These are phyloP conservation scores for Lathyrus tuberosus DNA, from an alignment of 306 rosid genomes.

Conservation along the genomic window DNA sequence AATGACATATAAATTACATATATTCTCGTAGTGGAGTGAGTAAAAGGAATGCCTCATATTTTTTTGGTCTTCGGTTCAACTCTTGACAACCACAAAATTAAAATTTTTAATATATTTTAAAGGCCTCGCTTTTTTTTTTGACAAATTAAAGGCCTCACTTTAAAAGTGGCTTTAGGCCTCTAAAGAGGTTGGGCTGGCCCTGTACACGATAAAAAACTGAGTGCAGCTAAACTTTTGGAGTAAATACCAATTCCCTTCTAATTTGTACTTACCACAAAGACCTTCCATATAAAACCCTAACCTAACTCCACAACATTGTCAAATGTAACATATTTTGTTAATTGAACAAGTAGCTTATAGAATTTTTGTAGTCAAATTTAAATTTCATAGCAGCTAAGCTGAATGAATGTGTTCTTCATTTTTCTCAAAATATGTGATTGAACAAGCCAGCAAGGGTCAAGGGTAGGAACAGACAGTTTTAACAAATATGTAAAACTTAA, in stretches of 20 bases:
- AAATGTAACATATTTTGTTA: neutral
- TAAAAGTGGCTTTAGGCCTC: too few species aligned
- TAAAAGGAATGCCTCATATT: too few species aligned
- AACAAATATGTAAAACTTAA: slow-evolving; percentile 11
- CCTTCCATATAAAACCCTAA: slow-evolving; percentile 17
- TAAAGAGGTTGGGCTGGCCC: too few species aligned
- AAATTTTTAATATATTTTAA: too few species aligned
- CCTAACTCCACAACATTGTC: slow-evolving; percentile 8
- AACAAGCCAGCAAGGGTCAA: slow-evolving; percentile 23
- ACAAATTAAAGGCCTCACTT: too few species aligned
- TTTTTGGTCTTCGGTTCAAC: too few species aligned
- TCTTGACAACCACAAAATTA: too few species aligned
- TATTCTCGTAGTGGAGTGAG: too few species aligned
- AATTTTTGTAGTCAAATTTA: slow-evolving; percentile 14
- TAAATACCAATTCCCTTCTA: slow-evolving; percentile 8
- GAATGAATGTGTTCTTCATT: slow-evolving; percentile 29
- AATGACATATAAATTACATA: too few species aligned
- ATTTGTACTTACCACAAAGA: neutral
- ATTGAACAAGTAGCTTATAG: slow-evolving; percentile 7
- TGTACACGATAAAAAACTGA: slow-evolving; percentile 29
- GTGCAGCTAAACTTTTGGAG: neutral
- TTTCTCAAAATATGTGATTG: slow-evolving; percentile 30
- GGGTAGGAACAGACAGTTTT: slow-evolving; percentile 25
- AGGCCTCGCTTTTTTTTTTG: too few species aligned
- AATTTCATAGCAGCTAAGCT: slow-evolving; percentile 7